Percentiles rank a stretch among this genome's conserved stretches.
Evolutionary conservation across 2,329 filamentous ascomycete species (phyloP).

Genomic region (Kalaharituber pfeilii): DNA sequence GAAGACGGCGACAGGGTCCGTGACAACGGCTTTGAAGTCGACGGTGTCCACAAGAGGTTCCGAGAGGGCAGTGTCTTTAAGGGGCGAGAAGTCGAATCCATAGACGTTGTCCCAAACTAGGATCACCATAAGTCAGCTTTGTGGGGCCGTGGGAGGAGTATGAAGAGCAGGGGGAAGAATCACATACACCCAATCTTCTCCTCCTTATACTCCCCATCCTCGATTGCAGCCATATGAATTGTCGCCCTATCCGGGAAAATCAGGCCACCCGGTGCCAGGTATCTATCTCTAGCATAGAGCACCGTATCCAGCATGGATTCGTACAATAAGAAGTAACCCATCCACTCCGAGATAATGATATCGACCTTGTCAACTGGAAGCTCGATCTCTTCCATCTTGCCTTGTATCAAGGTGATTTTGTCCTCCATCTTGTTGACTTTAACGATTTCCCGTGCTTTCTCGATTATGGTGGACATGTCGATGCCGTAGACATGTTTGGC

Average conservation of each 20-base stretch:
- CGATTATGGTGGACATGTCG: slow-evolving; percentile 99
- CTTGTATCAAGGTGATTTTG: slow-evolving; percentile 94
- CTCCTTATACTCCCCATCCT: slow-evolving; percentile 98
- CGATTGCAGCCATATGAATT: slow-evolving; percentile 90
- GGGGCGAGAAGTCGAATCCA: slow-evolving; percentile 87
- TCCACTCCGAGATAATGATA: slow-evolving; percentile 99
- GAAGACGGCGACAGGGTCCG: slow-evolving; percentile 69
- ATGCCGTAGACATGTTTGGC: slow-evolving; percentile 98
- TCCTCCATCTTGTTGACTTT: slow-evolving; percentile 75
- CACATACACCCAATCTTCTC: slow-evolving; percentile 96
- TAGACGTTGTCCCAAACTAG: slow-evolving; percentile 98
- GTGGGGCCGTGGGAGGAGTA: not conserved
- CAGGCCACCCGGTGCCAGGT: slow-evolving; percentile 67
- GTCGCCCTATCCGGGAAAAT: slow-evolving; percentile 99
- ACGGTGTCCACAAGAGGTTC: slow-evolving; percentile 96
- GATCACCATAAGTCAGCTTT: not conserved
- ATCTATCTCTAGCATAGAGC: slow-evolving; percentile 85
- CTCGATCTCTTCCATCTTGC: slow-evolving; percentile 98
- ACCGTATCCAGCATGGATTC: slow-evolving; percentile 99
- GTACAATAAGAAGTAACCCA: slow-evolving; percentile 98
- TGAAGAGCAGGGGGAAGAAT: not conserved
- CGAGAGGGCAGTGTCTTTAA: slow-evolving; percentile 82
- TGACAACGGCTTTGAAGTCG: slow-evolving; percentile 91
- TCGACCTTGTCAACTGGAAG: slow-evolving; percentile 91
- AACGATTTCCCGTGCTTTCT: slow-evolving; percentile 94